phyloP scores from a whole-genome alignment of 2,329 filamentous ascomycete species.

The Phialophora chinensis region DNA sequence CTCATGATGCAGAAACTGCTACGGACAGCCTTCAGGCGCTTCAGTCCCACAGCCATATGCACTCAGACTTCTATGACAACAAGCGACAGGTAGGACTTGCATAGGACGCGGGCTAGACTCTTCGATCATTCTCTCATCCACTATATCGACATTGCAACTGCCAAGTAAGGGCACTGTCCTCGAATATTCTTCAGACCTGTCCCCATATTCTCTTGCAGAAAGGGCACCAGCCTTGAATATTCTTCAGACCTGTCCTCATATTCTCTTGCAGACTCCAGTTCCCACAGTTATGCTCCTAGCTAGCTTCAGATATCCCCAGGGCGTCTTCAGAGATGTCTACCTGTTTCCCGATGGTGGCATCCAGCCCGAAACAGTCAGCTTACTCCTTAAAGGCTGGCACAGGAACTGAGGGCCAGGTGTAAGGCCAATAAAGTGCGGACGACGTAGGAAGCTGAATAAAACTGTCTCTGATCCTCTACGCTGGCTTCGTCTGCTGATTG shows the following conservation, averaged over 20 bases:
- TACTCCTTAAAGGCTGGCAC: no score
- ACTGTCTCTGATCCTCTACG: no score
- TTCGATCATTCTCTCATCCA: neutral
- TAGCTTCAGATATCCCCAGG: no score
- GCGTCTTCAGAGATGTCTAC: neutral
- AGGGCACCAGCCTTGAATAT: constrained; percentile 18
- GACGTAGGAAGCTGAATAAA: no score
- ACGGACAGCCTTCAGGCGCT: neutral
- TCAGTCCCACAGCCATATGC: neutral
- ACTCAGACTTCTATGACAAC: neutral
- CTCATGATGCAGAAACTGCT: neutral
- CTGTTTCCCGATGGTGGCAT: constrained; percentile 1
- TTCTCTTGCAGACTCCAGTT: neutral
- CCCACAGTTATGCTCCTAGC: no score
- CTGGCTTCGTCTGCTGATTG: no score
- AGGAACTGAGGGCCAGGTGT: no score
- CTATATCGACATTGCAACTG: constrained; percentile 1
- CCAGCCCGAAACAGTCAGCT: neutral
- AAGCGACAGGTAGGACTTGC: neutral
- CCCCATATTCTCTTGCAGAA: constrained; percentile 14
- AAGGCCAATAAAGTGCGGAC: no score
- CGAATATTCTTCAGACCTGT: constrained; percentile 15
- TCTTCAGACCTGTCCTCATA: constrained; percentile 12
- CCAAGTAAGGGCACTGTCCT: constrained; percentile 16
- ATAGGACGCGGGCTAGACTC: neutral